A percentile compares a stretch with the other conserved stretches of the same genome.
These are phyloP conservation scores for Picocystis sp. DNA, from an alignment of 163 green algal genomes.

Conservation along the genomic window DNA sequence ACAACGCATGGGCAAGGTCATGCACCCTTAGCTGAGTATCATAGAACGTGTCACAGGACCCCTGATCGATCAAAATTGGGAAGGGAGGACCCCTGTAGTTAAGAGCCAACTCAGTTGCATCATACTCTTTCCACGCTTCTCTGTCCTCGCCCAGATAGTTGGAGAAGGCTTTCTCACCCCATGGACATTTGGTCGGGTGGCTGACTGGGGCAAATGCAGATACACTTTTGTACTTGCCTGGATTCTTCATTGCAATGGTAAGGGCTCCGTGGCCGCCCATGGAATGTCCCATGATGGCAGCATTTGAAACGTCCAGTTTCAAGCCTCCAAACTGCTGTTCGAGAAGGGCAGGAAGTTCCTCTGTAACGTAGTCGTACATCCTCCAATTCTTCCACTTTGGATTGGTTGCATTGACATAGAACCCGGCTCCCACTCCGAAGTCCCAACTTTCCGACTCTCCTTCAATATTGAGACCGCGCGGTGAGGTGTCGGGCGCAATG, in stretches of 20 bases:
- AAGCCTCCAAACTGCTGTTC: neutral
- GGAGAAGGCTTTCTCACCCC: constrained; percentile 43
- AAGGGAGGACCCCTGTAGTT: constrained; percentile 23
- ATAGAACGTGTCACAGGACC: constrained; percentile 44
- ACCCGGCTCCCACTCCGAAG: constrained; percentile 77
- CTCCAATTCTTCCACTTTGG: constrained; percentile 32
- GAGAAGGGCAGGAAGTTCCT: constrained; percentile 6
- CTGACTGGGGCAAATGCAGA: constrained; percentile 86
- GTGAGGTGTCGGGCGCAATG: constrained; percentile 82
- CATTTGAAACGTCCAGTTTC: constrained; percentile 39
- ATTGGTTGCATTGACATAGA: constrained; percentile 92
- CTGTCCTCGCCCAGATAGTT: constrained; percentile 70
- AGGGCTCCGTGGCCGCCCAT: constrained; percentile 88
- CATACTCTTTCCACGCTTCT: constrained; percentile 54
- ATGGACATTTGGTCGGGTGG: constrained; percentile 70
- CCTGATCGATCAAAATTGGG: constrained; percentile 50
- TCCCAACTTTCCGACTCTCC: constrained; percentile 66
- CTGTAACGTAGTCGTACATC: constrained; percentile 89
- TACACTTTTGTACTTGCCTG: constrained; percentile 49
- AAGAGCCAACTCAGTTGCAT: constrained; percentile 60
- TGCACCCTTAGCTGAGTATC: constrained; percentile 36
- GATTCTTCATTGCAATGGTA: constrained; percentile 70
- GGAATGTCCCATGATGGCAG: constrained; percentile 69
- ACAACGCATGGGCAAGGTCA: constrained; percentile 43
- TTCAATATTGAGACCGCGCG: constrained; percentile 46